Conservation (phyloP, 371 early-diverging fungal species). For the Mortierella sp. region DNA sequence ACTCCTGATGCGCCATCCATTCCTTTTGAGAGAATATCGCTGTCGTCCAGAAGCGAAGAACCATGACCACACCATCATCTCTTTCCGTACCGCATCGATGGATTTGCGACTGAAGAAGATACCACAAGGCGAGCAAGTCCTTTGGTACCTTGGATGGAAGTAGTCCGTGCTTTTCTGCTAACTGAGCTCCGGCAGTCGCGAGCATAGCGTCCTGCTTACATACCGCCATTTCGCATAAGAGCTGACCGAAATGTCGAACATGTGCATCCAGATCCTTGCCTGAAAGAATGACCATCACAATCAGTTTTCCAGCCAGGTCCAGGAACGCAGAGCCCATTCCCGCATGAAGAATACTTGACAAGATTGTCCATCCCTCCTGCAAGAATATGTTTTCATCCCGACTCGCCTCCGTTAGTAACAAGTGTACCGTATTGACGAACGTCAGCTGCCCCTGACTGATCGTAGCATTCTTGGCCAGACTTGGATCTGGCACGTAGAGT, state of each 20-base stretch:
- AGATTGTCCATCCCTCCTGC: constrained; percentile 64
- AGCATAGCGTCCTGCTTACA: constrained; percentile 63
- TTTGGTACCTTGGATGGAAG: constrained; percentile 2
- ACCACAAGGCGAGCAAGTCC: constrained; percentile 22
- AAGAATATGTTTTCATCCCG: constrained; percentile 65
- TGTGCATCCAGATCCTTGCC: constrained; percentile 54
- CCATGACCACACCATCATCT: neutral
- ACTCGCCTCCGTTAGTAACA: constrained; percentile 63
- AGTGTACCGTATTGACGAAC: constrained; percentile 58
- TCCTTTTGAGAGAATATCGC: constrained; percentile 44
- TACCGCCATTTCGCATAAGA: constrained; percentile 32
- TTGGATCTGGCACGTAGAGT: constrained; percentile 50
- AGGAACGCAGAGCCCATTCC: constrained; percentile 56
- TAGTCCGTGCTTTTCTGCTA: constrained; percentile 1
- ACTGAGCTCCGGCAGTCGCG: constrained; percentile 28
- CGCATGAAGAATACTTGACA: constrained; percentile 57
- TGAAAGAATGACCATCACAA: constrained; percentile 52
- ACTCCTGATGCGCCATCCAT: constrained; percentile 47
- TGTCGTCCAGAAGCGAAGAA: constrained; percentile 39
- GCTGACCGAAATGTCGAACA: constrained; percentile 54
- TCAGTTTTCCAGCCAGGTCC: constrained; percentile 15
- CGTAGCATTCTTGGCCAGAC: constrained; percentile 44
- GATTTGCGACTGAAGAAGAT: constrained; percentile 17
- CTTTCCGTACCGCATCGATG: neutral
- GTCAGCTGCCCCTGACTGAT: constrained; percentile 56